A percentile compares a stretch with the other conserved stretches of the same genome.
Evolutionary conservation across 2,329 filamentous ascomycete species (phyloP).

Genomic region (Sarocladiaceae sp.): DNA sequence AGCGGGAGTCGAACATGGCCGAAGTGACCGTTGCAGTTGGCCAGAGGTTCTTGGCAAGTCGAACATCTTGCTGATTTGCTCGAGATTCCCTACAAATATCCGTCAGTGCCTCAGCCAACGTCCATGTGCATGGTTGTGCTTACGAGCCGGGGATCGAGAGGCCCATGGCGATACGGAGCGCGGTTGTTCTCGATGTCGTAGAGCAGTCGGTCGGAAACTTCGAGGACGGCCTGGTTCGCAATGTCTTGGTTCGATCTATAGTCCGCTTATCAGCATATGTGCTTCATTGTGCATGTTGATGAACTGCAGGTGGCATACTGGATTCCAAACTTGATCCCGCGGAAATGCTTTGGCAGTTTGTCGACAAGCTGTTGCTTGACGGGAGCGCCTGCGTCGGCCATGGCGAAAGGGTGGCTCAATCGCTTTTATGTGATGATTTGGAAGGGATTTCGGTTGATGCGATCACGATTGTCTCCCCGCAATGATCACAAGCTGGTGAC

Average conservation of each 20-base stretch:
- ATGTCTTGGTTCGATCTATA: constrained; percentile 83
- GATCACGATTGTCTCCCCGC: not conserved
- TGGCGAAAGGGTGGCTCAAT: not conserved
- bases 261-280: not conserved
- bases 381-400: constrained; percentile 5
- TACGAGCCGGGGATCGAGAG: constrained; percentile 76
- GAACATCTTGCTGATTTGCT: constrained; percentile 73
- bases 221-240: constrained; percentile 87
- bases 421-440: not conserved
- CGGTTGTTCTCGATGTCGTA: constrained; percentile 84
- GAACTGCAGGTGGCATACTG: constrained; percentile 47
- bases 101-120: constrained; percentile 6
- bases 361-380: constrained; percentile 80
- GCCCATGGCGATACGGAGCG: constrained; percentile 71
- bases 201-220: constrained; percentile 88
- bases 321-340: constrained; percentile 86
- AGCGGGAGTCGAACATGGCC: constrained; percentile 86
- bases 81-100: constrained; percentile 60
- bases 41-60: constrained; percentile 75
- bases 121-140: constrained; percentile 13
- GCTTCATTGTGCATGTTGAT: not conserved
- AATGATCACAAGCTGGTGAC: constrained; percentile 5
- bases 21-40: constrained; percentile 91
- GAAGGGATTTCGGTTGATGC: not conserved
- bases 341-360: constrained; percentile 81